Percentiles rank a stretch among this genome's conserved stretches.
Conservation (phyloP, 2,329 filamentous ascomycete genomes). For the Boeremia exigua region DNA sequence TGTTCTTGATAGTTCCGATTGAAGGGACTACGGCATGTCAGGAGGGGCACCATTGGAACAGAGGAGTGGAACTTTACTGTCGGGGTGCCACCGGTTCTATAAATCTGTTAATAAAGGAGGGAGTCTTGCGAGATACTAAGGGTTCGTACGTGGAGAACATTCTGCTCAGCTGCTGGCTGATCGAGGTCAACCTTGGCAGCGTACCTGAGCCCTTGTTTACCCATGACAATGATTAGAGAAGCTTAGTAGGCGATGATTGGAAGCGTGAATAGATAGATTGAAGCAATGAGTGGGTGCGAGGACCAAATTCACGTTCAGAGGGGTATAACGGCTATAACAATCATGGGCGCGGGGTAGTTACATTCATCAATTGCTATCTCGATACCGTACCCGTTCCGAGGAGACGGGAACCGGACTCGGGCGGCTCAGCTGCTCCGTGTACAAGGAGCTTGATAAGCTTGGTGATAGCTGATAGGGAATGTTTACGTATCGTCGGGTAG, state of each 20-base stretch:
- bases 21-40: conserved; percentile 68
- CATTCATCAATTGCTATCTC: conserved; percentile 31
- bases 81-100: conserved; percentile 92
- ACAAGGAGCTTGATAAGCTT: conserved; percentile 44
- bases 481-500: conserved; percentile 44
- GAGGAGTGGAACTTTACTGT: conserved; percentile 60
- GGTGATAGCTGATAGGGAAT: conserved; percentile 29
- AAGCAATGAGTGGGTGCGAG: background rate
- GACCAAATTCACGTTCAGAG: background rate
- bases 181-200: conserved; percentile 76
- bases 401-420: conserved; percentile 9
- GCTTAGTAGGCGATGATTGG: background rate
- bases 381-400: conserved; percentile 15
- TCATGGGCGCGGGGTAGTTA: conserved; percentile 31
- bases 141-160: conserved; percentile 69
- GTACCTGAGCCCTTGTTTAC: conserved; percentile 67
- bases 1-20: conserved; percentile 74
- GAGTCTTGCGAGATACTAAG: too few species aligned
- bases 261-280: too few species aligned
- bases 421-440: conserved; percentile 13
- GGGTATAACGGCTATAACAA: conserved; percentile 22
- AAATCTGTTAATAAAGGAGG: background rate
- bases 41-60: background rate
- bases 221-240: conserved; percentile 46
- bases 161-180: conserved; percentile 73